Evolutionary conservation across 306 rosid genomes (phyloP).

Genomic region (Alnus glutinosa): DNA sequence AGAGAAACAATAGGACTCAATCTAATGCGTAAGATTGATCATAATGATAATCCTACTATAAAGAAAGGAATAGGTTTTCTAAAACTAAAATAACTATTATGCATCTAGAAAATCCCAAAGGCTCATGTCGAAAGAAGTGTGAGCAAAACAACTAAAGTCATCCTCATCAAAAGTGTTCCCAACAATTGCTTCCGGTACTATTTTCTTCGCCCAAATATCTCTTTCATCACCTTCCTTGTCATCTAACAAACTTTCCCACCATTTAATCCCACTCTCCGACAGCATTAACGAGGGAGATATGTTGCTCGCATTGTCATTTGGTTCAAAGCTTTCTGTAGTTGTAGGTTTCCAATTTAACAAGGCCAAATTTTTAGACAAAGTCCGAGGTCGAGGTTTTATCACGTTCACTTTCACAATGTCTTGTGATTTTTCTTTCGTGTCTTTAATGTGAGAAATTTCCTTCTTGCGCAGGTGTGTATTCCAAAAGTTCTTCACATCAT

Average conservation of each 20-base stretch:
- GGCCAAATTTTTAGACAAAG: conserved; percentile 1
- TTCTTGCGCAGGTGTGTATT: conserved; percentile 5
- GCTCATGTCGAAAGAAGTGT: background rate
- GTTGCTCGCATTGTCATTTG: background rate
- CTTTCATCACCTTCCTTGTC: background rate
- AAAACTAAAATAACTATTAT: background rate
- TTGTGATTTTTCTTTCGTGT: background rate
- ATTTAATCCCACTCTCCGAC: background rate
- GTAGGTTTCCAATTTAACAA: background rate
- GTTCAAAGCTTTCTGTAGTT: background rate
- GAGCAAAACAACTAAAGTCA: background rate
- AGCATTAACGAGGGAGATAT: background rate
- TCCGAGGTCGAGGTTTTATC: conserved; percentile 29
- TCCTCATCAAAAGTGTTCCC: background rate
- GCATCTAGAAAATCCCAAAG: background rate
- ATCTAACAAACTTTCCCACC: conserved; percentile 14
- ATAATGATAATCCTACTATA: too few species aligned
- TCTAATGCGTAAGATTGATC: too few species aligned
- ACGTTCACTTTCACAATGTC: background rate
- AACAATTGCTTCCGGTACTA: background rate
- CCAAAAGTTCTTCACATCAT: conserved; percentile 40
- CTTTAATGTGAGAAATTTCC: too few species aligned
- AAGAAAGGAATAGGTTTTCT: too few species aligned
- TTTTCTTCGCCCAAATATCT: background rate
- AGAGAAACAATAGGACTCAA: too few species aligned